These are phyloP conservation scores for Xylaria nigripes DNA, from an alignment of 495 filamentous ascomycete genomes.

Conservation along the genomic window DNA sequence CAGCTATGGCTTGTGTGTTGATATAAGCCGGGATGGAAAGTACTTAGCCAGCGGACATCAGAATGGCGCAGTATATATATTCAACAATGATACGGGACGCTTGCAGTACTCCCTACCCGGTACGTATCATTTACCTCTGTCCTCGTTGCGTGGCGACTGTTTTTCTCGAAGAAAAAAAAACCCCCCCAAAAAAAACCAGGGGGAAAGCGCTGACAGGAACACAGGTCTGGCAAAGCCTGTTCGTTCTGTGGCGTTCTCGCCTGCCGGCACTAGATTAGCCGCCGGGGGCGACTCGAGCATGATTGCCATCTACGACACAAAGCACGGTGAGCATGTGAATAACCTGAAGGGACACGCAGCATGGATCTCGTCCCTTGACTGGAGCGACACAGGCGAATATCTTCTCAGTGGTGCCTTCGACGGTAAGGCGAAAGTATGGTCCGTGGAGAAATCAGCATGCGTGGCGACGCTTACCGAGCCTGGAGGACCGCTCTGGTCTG, in stretches of 20 bases:
- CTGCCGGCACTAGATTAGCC: slow-evolving; percentile 72
- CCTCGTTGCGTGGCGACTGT: not conserved
- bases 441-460: slow-evolving; percentile 67
- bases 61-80: slow-evolving; percentile 89
- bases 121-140: slow-evolving; percentile 30
- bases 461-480: slow-evolving; percentile 91
- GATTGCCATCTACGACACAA: slow-evolving; percentile 85
- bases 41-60: slow-evolving; percentile 89
- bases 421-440: slow-evolving; percentile 94
- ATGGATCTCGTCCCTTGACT: slow-evolving; percentile 85
- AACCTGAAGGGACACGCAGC: slow-evolving; percentile 70
- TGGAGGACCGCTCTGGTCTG: slow-evolving; percentile 77
- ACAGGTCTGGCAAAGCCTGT: slow-evolving; percentile 78
- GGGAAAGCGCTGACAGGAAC: slow-evolving; percentile 5
- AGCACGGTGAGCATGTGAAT: slow-evolving; percentile 84
- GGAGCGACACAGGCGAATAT: slow-evolving; percentile 91
- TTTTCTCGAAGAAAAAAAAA: not conserved
- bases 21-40: slow-evolving; percentile 66
- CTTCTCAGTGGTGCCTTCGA: slow-evolving; percentile 81
- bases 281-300: slow-evolving; percentile 86
- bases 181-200: too few relatives aligned
- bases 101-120: slow-evolving; percentile 80
- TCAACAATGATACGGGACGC: slow-evolving; percentile 80
- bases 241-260: slow-evolving; percentile 77
- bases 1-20: slow-evolving; percentile 77